Percentiles rank a stretch among this genome's conserved stretches.
Conservation (phyloP, 2,329 filamentous ascomycete genomes). For the Huntiella decipiens region DNA sequence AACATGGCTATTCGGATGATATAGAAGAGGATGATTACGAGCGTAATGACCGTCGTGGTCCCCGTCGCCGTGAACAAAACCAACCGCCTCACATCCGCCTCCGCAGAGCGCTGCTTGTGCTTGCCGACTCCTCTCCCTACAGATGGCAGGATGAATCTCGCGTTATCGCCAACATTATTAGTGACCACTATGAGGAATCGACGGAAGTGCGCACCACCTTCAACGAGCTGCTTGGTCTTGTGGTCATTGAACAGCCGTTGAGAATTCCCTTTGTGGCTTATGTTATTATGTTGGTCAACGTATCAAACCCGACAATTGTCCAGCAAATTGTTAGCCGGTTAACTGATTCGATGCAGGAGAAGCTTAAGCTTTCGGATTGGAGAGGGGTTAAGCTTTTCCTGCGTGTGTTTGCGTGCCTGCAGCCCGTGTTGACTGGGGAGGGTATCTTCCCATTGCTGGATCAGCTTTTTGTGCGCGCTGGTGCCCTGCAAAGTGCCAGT, state of each 20-base stretch:
- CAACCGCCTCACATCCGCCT: conserved; percentile 49
- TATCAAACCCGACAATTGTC: conserved; percentile 55
- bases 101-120: conserved; percentile 57
- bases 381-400: conserved; percentile 77
- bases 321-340: conserved; percentile 49
- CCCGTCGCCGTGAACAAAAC: conserved; percentile 55
- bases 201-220: conserved; percentile 51
- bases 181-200: conserved; percentile 72
- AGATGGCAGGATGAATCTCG: conserved; percentile 62
- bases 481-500: conserved; percentile 79
- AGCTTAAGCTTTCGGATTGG: conserved; percentile 60
- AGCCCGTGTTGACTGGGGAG: conserved; percentile 61
- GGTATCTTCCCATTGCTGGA: conserved; percentile 73
- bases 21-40: conserved; percentile 46
- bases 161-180: conserved; percentile 54
- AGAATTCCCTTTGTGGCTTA: conserved; percentile 93
- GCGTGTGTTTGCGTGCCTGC: conserved; percentile 75
- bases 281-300: conserved; percentile 62
- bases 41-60: conserved; percentile 57
- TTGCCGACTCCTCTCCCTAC: conserved; percentile 66
- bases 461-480: conserved; percentile 79
- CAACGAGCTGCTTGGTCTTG: conserved; percentile 52
- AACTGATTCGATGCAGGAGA: conserved; percentile 41
- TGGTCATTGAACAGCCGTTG: conserved; percentile 78
- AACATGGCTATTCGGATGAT: not conserved